Percentiles rank a stretch among this genome's conserved stretches.
These are phyloP conservation scores for Taphrina pruni DNA, from an alignment of 1,139 yeast genomes.

Conservation along the genomic window DNA sequence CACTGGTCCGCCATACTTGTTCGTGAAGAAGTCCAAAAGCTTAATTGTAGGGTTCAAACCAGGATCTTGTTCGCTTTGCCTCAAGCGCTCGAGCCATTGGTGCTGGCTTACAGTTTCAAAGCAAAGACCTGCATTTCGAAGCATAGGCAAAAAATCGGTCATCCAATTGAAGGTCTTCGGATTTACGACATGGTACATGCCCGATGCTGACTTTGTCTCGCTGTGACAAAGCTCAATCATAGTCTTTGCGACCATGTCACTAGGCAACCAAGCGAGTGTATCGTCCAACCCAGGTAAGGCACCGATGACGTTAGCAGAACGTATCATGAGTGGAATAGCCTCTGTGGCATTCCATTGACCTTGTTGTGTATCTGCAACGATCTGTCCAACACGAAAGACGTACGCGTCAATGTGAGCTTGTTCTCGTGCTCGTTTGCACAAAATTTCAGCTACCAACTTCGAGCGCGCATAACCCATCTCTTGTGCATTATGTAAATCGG, in stretches of 20 bases:
- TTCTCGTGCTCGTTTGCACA: neutral
- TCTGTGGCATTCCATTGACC: slow-evolving; percentile 16
- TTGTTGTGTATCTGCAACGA: slow-evolving; percentile 13
- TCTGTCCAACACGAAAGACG: slow-evolving; percentile 13
- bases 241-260: slow-evolving; percentile 6
- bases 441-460: slow-evolving; percentile 4
- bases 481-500: neutral
- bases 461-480: slow-evolving; percentile 17
- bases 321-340: slow-evolving; percentile 11
- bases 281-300: slow-evolving; percentile 8
- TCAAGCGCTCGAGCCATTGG: slow-evolving; percentile 7
- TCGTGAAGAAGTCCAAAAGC: slow-evolving; percentile 4
- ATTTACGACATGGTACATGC: slow-evolving; percentile 1
- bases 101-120: slow-evolving; percentile 4
- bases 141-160: slow-evolving; percentile 9
- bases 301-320: slow-evolving; percentile 1
- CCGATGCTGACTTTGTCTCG: neutral
- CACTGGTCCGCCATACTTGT: slow-evolving; percentile 1
- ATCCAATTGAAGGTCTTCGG: slow-evolving; percentile 2
- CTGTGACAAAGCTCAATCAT: slow-evolving; percentile 7
- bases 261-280: slow-evolving; percentile 6
- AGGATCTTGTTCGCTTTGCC: slow-evolving; percentile 3
- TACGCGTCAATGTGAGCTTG: neutral
- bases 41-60: neutral
- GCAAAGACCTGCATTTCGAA: slow-evolving; percentile 5